A percentile compares a stretch with the other conserved stretches of the same genome.
Evolutionary conservation across 78 protist species (phyloP).

Genomic region (Diacronema lutheri): DNA sequence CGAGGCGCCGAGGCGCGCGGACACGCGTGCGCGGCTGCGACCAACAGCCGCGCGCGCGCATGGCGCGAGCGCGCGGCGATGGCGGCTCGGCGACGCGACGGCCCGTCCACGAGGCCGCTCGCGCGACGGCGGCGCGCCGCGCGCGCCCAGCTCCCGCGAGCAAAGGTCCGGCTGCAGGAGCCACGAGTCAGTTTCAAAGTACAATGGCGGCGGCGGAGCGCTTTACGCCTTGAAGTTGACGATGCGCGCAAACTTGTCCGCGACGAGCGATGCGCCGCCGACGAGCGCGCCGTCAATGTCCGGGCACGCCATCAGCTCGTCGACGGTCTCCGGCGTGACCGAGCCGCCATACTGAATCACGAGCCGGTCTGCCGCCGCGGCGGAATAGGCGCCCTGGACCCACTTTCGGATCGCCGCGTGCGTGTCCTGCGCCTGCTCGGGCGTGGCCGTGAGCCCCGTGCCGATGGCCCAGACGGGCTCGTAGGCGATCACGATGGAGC

Average conservation of each 20-base stretch:
- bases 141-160: too few relatives aligned
- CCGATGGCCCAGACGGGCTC: conserved; percentile 99
- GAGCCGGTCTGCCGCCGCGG: conserved; percentile 58
- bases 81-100: too few relatives aligned
- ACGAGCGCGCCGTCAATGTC: conserved; percentile 99
- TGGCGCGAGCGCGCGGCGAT: too few relatives aligned
- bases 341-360: conserved; percentile 97
- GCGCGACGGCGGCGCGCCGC: too few relatives aligned
- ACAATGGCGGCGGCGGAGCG: too few relatives aligned
- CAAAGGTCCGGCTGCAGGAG: too few relatives aligned
- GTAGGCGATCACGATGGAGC: conserved; percentile 49
- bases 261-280: conserved; percentile 97
- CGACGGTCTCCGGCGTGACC: conserved; percentile 78
- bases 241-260: conserved; percentile 75
- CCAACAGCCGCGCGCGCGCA: too few relatives aligned
- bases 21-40: too few relatives aligned
- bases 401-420: conserved; percentile 71
- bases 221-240: conserved; percentile 63
- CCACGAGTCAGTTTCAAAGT: too few relatives aligned
- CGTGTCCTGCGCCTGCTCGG: conserved; percentile 69
- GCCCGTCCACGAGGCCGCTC: too few relatives aligned
- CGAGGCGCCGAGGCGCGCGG: too few relatives aligned
- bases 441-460: conserved; percentile 95
- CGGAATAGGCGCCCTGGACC: conserved; percentile 50
- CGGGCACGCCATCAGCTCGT: conserved; percentile 26